Evolutionary conservation across 2,329 filamentous ascomycete genomes (phyloP), one percentile per base, ranked within the genome.

Genomic region (Aspergillus intermedius): DNA sequence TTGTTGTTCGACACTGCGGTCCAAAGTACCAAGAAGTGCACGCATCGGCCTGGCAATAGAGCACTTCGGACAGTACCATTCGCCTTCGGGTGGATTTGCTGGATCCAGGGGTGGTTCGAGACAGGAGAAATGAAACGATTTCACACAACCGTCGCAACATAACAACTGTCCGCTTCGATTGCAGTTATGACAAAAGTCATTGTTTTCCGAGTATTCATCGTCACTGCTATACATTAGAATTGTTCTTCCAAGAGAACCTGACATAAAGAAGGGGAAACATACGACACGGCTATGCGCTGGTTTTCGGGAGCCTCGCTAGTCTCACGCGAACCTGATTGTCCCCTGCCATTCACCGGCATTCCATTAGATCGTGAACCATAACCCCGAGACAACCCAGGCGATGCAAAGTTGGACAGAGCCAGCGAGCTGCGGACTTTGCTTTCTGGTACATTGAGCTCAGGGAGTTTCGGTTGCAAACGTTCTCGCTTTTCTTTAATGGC

Each of bases 131-230:
- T 97, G 93, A 70, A 94, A 96, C 5, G 91, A 88, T 57, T 88
- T 83, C 52, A 85, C 81, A 72, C 93, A 98, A 54, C 87, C 88
- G 72, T 97, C 93, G 69, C 93, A 98, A 72, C 91, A 96, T 56
- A 97, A 79, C 54, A 98, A 80, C 58, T 89, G 83, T 49, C 91
- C 91, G 57, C 82, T 86, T 54, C 86, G 87, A 61, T 85, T 82
- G 72, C 93, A 98, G 42, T 89, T 83, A 53, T 85, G 85, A 74
- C 91, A 98, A 63, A 86, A 86, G 67, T 97, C 91, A 67, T 93
- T 88, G 68, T 95, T 95, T 54, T 95, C 86, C 58, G 56, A 46
- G 5, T 54, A 52, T 34, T 63, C 58, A 19, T 53, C 55, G 44
- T 58, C 60, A 48, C 41, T 48, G 30, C 17, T 40, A 9, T 8